These are phyloP conservation scores for Ascochyta koolunga DNA, from an alignment of 2,329 filamentous ascomycete genomes.

Conservation along the genomic window DNA sequence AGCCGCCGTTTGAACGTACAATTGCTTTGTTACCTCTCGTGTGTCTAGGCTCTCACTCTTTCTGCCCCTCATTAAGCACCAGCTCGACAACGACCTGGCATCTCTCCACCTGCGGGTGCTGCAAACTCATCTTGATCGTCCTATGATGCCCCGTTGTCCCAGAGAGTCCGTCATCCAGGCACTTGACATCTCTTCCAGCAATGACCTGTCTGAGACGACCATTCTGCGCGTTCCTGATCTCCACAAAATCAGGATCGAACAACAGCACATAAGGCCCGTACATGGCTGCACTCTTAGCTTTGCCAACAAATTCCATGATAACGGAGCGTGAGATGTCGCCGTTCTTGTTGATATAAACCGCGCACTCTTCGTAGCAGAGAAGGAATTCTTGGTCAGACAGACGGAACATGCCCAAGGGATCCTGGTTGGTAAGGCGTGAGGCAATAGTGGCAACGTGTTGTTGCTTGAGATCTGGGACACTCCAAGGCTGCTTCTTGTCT, in stretches of 20 bases:
- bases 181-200: constrained; percentile 84
- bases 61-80: constrained; percentile 86
- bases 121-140: constrained; percentile 93
- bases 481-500: constrained; percentile 96
- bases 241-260: constrained; percentile 95
- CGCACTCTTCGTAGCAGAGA: constrained; percentile 92
- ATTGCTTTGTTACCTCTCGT: too few species aligned
- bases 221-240: constrained; percentile 96
- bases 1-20: too few species aligned
- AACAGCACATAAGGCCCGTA: constrained; percentile 90
- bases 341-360: constrained; percentile 97
- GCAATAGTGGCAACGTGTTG: constrained; percentile 85
- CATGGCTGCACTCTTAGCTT: constrained; percentile 83
- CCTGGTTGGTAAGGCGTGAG: constrained; percentile 78
- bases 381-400: constrained; percentile 82
- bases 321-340: constrained; percentile 92
- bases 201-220: constrained; percentile 93
- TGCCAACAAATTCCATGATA: constrained; percentile 99
- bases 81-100: constrained; percentile 91
- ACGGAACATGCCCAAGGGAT: constrained; percentile 94
- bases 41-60: constrained; percentile 47
- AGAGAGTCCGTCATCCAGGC: constrained; percentile 72
- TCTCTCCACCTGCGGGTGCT: constrained; percentile 84
- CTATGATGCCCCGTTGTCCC: constrained; percentile 57
- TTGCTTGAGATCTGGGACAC: constrained; percentile 83